A percentile compares a stretch with the other conserved stretches of the same genome.
Conservation (phyloP, 768 basidiomycete species). For the Rhizopogon vinicolor region DNA sequence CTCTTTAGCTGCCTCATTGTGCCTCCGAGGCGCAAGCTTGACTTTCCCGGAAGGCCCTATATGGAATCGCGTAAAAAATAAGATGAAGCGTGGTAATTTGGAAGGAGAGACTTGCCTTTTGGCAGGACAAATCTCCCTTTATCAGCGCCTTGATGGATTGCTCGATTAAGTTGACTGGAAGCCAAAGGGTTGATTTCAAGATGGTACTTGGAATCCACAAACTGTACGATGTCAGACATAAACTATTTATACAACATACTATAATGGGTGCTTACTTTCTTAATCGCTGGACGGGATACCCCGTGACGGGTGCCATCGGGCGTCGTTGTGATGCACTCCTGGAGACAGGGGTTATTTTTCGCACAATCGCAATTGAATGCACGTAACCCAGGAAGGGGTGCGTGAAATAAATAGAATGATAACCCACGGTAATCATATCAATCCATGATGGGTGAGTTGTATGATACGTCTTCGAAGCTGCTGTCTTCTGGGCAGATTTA, state of each 20-base stretch:
- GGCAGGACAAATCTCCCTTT: conserved; percentile 52
- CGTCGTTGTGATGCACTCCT: conserved; percentile 72
- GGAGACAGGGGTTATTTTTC: conserved; percentile 5
- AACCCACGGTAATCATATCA: conserved; percentile 39
- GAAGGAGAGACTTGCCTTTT: conserved; percentile 32
- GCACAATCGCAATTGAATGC: conserved; percentile 29
- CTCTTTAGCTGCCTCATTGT: conserved; percentile 10
- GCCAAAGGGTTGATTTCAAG: conserved; percentile 41
- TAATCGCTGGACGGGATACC: conserved; percentile 74
- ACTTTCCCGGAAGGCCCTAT: conserved; percentile 24
- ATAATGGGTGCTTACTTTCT: conserved; percentile 60
- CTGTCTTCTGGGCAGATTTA: conserved; percentile 22
- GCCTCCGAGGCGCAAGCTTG: conserved; percentile 15
- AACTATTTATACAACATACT: background rate
- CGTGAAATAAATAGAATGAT: conserved; percentile 19
- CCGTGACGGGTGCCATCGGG: conserved; percentile 65
- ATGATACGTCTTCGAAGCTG: conserved; percentile 32
- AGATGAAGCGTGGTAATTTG: background rate
- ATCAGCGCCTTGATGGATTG: conserved; percentile 49
- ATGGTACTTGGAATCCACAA: conserved; percentile 51
- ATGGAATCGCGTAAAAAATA: background rate
- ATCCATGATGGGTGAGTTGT: conserved; percentile 49
- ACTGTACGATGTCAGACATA: conserved; percentile 27
- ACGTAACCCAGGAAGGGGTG: conserved; percentile 1
- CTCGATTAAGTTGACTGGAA: conserved; percentile 44